Percentiles rank a stretch among this genome's conserved stretches.
phyloP scores from a whole-genome alignment of 176 grass and related monocot genomes.

The Areca catechu region DNA sequence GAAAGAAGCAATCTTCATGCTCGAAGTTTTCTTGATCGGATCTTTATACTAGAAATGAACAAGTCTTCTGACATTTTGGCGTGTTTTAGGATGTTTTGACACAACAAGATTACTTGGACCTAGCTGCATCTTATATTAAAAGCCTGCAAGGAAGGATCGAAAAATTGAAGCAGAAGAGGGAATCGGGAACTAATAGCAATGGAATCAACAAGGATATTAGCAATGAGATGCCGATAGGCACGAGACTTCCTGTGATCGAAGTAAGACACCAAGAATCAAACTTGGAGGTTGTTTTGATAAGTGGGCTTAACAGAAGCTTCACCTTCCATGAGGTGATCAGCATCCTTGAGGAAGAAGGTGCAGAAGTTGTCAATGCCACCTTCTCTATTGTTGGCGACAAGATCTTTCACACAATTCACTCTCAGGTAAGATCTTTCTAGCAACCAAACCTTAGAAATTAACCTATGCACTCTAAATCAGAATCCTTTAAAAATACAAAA shows the following conservation, averaged over 20 bases:
- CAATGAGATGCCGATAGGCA: no score
- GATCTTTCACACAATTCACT: conserved; percentile 77
- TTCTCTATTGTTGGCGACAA: conserved; percentile 64
- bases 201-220: neutral
- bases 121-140: conserved; percentile 41
- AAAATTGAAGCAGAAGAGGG: conserved; percentile 24
- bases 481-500: no score
- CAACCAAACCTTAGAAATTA: no score
- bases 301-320: conserved; percentile 25
- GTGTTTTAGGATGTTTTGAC: conserved; percentile 23
- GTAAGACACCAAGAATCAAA: conserved; percentile 40
- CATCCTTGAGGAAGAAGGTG: conserved; percentile 75
- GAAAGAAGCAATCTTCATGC: no score
- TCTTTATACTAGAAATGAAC: no score
- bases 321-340: conserved; percentile 67
- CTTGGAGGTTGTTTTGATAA: conserved; percentile 72
- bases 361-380: conserved; percentile 64
- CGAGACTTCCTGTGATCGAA: conserved; percentile 49
- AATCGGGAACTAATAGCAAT: neutral
- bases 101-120: conserved; percentile 39
- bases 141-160: conserved; percentile 42
- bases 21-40: no score
- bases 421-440: conserved; percentile 37
- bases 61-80: neutral
- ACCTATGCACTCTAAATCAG: no score